These are phyloP conservation scores for Tolypocladium ovalisporum DNA, from an alignment of 2,329 filamentous ascomycete species.

Conservation along the genomic window DNA sequence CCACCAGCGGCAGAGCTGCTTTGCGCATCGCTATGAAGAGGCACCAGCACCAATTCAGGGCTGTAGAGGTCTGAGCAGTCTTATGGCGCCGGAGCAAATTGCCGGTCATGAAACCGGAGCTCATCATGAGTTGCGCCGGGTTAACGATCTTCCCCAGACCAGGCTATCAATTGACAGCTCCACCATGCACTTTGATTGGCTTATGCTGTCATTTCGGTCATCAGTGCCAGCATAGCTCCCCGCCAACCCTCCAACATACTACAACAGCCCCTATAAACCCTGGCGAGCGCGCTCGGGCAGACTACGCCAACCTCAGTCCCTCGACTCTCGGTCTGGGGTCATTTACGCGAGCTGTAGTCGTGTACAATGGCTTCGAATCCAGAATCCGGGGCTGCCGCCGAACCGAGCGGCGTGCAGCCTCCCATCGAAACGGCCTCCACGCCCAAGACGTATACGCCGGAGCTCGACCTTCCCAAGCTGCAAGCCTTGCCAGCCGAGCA, in stretches of 20 bases:
- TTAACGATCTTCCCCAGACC: conserved; percentile 17
- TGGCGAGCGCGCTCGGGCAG: not conserved
- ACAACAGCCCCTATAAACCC: not conserved
- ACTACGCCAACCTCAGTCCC: not conserved
- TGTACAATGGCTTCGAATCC: conserved; percentile 25
- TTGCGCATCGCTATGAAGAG: not conserved
- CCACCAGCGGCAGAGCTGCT: not conserved
- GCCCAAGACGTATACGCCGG: conserved; percentile 46
- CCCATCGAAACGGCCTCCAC: conserved; percentile 22
- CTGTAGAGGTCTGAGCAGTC: not conserved
- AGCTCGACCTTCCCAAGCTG: conserved; percentile 85
- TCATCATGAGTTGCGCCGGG: conserved; percentile 12
- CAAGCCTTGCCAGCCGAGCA: conserved; percentile 85
- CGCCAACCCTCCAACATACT: not conserved
- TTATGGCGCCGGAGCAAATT: not conserved
- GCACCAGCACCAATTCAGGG: not conserved
- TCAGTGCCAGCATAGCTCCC: not conserved
- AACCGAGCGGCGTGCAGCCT: conserved; percentile 10
- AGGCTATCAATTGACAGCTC: not conserved
- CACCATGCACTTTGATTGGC: conserved; percentile 1
- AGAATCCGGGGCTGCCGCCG: conserved; percentile 21
- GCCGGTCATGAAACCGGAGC: not conserved
- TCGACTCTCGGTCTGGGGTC: conserved; percentile 2
- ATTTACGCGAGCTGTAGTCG: conserved; percentile 9
- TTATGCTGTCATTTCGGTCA: not conserved